These are phyloP conservation scores for Neospora caninum DNA, from an alignment of 169 alveolate species.

Conservation along the genomic window DNA sequence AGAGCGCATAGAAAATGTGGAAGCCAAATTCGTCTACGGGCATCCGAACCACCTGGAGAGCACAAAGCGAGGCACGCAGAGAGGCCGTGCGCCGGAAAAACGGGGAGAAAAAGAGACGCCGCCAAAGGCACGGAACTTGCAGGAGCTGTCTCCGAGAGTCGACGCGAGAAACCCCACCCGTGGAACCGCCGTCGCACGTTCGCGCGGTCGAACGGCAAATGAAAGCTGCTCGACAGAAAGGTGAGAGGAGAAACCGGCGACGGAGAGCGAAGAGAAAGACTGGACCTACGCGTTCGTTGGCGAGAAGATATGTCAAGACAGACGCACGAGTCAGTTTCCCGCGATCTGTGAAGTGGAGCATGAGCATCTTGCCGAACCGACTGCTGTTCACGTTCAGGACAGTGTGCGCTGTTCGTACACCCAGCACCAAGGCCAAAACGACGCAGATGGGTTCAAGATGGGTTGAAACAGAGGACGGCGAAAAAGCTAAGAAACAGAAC, in stretches of 20 bases:
- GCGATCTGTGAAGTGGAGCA: conserved; percentile 88
- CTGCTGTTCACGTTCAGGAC: conserved; percentile 96
- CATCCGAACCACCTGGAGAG: conserved; percentile 38
- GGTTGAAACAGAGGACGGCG: no score
- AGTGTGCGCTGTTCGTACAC: conserved; percentile 86
- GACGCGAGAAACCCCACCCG: no score
- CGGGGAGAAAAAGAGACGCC: no score
- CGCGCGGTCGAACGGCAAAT: no score
- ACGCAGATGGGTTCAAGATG: no score
- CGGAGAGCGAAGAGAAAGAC: no score
- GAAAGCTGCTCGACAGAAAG: neutral
- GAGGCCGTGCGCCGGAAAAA: no score
- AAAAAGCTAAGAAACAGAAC: no score
- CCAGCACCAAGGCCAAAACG: neutral
- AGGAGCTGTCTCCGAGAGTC: no score
- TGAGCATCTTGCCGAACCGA: conserved; percentile 97
- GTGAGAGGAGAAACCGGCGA: no score
- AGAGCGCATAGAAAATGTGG: conserved; percentile 93
- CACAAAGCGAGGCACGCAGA: neutral
- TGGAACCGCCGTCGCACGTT: no score
- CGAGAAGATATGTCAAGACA: conserved; percentile 95
- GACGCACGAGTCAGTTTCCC: conserved; percentile 92
- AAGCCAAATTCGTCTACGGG: conserved; percentile 91
- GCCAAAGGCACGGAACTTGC: no score
- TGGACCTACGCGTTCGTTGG: conserved; percentile 90